A percentile compares a stretch with the other conserved stretches of the same genome.
Evolutionary conservation across 495 filamentous ascomycete genomes (phyloP).

Genomic region (Penicillium alfredii): DNA sequence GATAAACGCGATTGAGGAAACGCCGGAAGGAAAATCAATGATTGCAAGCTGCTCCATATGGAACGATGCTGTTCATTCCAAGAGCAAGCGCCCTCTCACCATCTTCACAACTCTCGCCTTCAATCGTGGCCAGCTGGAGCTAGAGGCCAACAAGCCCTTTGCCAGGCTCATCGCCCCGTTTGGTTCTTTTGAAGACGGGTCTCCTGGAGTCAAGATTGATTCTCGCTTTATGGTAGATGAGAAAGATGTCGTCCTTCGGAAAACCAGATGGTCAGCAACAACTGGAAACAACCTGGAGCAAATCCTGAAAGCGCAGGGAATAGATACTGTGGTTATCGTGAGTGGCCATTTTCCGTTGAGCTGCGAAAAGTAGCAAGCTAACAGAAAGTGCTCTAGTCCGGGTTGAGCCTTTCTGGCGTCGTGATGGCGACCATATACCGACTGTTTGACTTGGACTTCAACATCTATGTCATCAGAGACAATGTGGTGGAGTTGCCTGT

Average conservation of each 20-base stretch:
- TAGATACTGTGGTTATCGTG: conserved; percentile 40
- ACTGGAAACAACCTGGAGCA: conserved; percentile 36
- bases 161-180: conserved; percentile 19
- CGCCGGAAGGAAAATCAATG: conserved; percentile 21
- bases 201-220: conserved; percentile 23
- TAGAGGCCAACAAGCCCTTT: conserved; percentile 29
- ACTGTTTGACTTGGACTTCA: conserved; percentile 40
- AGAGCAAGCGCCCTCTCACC: conserved; percentile 24
- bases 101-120: conserved; percentile 41
- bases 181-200: conserved; percentile 13
- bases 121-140: conserved; percentile 23
- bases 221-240: conserved; percentile 24
- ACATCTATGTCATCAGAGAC: conserved; percentile 38
- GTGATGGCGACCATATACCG: conserved; percentile 39
- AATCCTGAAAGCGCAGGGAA: conserved; percentile 34
- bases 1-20: conserved; percentile 23
- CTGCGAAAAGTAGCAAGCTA: not conserved
- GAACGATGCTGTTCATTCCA: conserved; percentile 36
- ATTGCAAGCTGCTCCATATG: conserved; percentile 21
- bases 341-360: conserved; percentile 2
- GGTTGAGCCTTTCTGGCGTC: conserved; percentile 37
- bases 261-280: conserved; percentile 40
- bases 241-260: conserved; percentile 34
- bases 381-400: conserved; percentile 21
- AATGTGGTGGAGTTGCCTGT: conserved; percentile 38